Evolutionary conservation across 768 basidiomycete genomes (phyloP), one percentile per base, ranked within the genome.

Genomic region (Lanmaoa pseudosensibilis): DNA sequence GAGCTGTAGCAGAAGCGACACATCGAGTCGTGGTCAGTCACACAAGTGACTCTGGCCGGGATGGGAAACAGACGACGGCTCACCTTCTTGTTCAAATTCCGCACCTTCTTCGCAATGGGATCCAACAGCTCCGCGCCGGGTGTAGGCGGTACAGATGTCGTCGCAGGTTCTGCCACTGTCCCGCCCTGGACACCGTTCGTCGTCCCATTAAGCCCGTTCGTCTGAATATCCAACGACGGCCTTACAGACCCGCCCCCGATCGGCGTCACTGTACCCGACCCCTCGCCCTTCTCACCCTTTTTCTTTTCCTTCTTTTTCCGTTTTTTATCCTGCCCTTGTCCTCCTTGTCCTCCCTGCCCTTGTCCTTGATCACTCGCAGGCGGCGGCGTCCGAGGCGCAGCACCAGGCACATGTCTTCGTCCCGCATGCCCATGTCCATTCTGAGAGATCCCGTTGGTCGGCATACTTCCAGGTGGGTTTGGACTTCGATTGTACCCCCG

Each of bases 21-120:
- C 15, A 18, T 18, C 18, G n/a, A 7, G 15, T 13, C 15, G 16
- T 1, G 16, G n/a, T 59, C n/a, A 56, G 40, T 40, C 50, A 21
- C 13, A 2, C 8, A 11, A 34, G 33, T 7, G 23, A 41, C 11
- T n/a, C n/a, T n/a, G n/a, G n/a, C n/a, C n/a, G 2, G 19, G 18
- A n/a, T 11, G 43, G 23, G 23, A 41, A 38, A 38, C 21, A 23
- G 56, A 47, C 41, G 19, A 32, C 18, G 2, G n/a, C 57, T 16
- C 39, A 90, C 94, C 87, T 97, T 99, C 82, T 99, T 99, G 70
- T 84, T 92, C 72, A 99, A 67, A 71, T 97, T 98, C 65, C 97
- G 81, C 46, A 90, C 83, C 81, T 96, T 98, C 85, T 98, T 99
- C 46, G 91, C 89, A 45, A 79, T 71, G 5, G 91, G 83, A 69